These are phyloP conservation scores for Dichotomopilus funicola DNA, from an alignment of 2,329 filamentous ascomycete species.

Conservation along the genomic window DNA sequence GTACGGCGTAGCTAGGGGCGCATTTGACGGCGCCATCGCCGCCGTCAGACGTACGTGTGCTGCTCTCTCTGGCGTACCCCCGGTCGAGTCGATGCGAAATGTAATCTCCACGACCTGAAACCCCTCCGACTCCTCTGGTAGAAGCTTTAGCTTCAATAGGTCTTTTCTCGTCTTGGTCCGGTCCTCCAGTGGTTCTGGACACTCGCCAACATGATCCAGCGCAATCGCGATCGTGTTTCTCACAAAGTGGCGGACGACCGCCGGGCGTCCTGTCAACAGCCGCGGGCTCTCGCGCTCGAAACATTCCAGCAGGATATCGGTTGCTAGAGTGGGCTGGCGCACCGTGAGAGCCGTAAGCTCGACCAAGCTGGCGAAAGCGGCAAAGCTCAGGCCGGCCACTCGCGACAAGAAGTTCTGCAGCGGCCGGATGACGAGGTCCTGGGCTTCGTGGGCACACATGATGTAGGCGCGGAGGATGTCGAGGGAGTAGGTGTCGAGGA, in stretches of 20 bases:
- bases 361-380: conserved; percentile 27
- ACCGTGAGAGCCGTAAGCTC: conserved; percentile 30
- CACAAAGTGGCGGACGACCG: conserved; percentile 27
- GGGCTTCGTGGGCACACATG: conserved; percentile 23
- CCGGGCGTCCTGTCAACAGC: conserved; percentile 25
- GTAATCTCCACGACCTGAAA: conserved; percentile 22
- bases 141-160: conserved; percentile 11
- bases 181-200: neutral
- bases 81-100: neutral
- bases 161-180: conserved; percentile 12
- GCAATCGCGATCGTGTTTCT: conserved; percentile 32
- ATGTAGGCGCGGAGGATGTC: conserved; percentile 17
- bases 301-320: conserved; percentile 28
- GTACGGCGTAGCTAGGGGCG: conserved; percentile 23
- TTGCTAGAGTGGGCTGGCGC: conserved; percentile 25
- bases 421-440: conserved; percentile 25
- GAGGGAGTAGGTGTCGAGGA: neutral
- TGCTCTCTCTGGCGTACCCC: conserved; percentile 19
- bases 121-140: conserved; percentile 12
- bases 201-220: conserved; percentile 35
- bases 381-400: conserved; percentile 20
- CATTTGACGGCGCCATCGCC: conserved; percentile 29
- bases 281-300: conserved; percentile 29
- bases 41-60: conserved; percentile 33
- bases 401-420: conserved; percentile 26